Evolutionary conservation across 108 stramenopile genomes (phyloP), one percentile per base, ranked within the genome.

Genomic region (Phaeodactylum tricornutum): DNA sequence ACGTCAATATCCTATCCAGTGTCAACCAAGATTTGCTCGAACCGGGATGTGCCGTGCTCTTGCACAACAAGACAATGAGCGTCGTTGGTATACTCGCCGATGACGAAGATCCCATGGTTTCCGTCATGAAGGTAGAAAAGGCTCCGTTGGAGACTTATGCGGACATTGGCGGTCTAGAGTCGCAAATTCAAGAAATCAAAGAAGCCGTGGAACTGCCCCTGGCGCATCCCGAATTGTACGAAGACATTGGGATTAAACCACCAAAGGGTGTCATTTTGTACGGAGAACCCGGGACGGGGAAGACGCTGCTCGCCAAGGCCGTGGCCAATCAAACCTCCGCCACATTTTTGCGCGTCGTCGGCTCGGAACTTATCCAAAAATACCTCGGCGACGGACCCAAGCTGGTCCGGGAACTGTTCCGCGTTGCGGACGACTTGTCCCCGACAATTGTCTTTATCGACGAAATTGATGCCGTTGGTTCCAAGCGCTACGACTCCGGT

Each of bases 101-200:
- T 61, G 95, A 99, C 54, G 72, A 91, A 0, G 98, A 99, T 68
- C 95, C 98, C 29, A 93, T 96, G 90, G 98, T 99, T 8, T 67
- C 72, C 8, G 94, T 97, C 42, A 99, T 99, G 98, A 98, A 99
- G 82, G 98, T 99, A 5, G 98, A 99, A 51, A 96, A 98, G 75
- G 96, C 96, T 1, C 98, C 98, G 11, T 57, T 93, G 20, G 98
- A 99, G 59, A 82, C 84, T 34, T 99, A 99, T 57, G 96, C 95
- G 20, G 98, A 99, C 51, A 97, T 98, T 66, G 97, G 98, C 20
- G 98, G 98, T 2, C 60, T 98, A 27, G 95, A 99, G 72, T 81
- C 79, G 29, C 98, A 99, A 74, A 99, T 99, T 63, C 96, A 98
- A 66, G 98, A 99, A 71, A 98, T 99, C 71, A 99, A 98, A 66